Base-by-base conservation (phyloP, 768 basidiomycete genomes). In the Hysterangium stoloniferum region DNA sequence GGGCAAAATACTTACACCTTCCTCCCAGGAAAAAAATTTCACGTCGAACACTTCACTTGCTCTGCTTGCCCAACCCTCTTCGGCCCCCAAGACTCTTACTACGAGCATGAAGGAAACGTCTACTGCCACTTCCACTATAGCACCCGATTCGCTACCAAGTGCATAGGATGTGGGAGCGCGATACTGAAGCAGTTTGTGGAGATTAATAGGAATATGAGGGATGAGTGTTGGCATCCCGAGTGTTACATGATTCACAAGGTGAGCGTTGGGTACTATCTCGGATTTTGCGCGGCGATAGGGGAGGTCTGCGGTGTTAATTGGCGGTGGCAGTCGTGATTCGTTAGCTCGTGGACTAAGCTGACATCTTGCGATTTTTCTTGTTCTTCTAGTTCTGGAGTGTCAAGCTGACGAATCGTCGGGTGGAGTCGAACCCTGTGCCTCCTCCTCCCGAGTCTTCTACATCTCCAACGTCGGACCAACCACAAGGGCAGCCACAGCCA, bases 191-290 rank as follows among this genome's bases (percentile, higher is more conserved):
- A 99, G 67, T 99, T 97, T 62, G 96, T 99, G 54, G 96, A 99
- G 71, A 97, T 99, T 69, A 98, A 99, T 62, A 80, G 96, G 54
- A 98, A 98, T 68, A 90, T 88, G 78, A 77, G 84, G 57, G 94
- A 99, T 68, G 96, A 99, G 71, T 98, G 95, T 62, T 99, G 96
- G 95, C 96, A 99, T 75, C 96, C 96, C 48, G 96, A 99, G 67
- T 99, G 96, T 66, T 97, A 98, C 67, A 97, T 97, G 95, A 97
- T 99, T 58, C 95, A 97, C 69, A 98, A 98, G 77, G 94, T 95
- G 56, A 51, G 77, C 52, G 17, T 24, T 34, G 41, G 42, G 45
- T 19, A 20, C 38, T 37, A n/a, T 28, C 25, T 52, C 36, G 32
- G 15, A n/a, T n/a, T n/a, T n/a, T n/a, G n/a, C 13, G 34, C 34